Conservation (phyloP, 495 filamentous ascomycete genomes). For the Aspergillus steynii region DNA sequence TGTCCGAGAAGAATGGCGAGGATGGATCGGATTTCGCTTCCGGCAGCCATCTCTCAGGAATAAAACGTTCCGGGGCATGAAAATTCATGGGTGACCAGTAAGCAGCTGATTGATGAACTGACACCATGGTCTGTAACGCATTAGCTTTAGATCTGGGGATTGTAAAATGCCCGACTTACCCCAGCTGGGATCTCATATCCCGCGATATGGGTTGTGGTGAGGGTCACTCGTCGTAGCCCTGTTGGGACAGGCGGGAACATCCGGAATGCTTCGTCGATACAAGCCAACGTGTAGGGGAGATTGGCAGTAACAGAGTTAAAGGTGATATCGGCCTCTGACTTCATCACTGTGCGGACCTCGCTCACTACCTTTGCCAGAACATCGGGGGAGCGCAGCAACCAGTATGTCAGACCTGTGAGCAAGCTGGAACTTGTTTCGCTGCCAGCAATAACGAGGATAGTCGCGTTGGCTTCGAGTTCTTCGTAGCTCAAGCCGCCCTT, state of each 20-base stretch:
- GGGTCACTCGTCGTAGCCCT: slow-evolving; percentile 25
- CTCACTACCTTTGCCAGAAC: slow-evolving; percentile 36
- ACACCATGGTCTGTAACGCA: not conserved
- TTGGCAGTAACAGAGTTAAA: slow-evolving; percentile 33
- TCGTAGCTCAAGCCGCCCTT: slow-evolving; percentile 29
- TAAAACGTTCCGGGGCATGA: not conserved
- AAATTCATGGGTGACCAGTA: not conserved
- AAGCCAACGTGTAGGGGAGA: slow-evolving; percentile 38
- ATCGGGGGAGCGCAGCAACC: slow-evolving; percentile 32
- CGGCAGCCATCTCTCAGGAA: slow-evolving; percentile 2
- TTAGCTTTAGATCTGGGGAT: not conserved
- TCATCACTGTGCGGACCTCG: slow-evolving; percentile 55
- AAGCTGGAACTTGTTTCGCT: slow-evolving; percentile 51
- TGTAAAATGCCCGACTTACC: not conserved
- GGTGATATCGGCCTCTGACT: slow-evolving; percentile 48
- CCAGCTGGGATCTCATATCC: slow-evolving; percentile 1
- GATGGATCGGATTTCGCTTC: not conserved
- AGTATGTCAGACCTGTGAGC: slow-evolving; percentile 39
- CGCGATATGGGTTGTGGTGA: not conserved
- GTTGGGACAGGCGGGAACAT: slow-evolving; percentile 35
- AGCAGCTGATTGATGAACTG: not conserved
- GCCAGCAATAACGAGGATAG: slow-evolving; percentile 46
- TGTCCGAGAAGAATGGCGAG: slow-evolving; percentile 9
- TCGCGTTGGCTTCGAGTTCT: slow-evolving; percentile 36
- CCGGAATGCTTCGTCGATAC: slow-evolving; percentile 34